Evolutionary conservation across 148 eudicot species (phyloP).

Genomic region (Cornus kousa): DNA sequence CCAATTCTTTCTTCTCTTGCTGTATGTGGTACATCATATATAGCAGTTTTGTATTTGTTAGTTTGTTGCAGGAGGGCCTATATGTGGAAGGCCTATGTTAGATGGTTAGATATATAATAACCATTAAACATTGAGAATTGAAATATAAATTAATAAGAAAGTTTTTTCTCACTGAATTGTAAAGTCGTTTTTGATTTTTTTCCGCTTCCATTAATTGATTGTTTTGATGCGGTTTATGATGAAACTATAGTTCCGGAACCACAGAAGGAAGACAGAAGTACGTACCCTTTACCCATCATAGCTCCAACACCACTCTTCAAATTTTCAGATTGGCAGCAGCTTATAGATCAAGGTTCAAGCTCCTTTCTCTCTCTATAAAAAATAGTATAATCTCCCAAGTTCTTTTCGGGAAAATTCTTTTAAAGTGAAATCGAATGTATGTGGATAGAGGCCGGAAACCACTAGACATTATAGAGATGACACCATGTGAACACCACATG

Average conservation of each 20-base stretch:
- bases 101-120: too few species aligned
- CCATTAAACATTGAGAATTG: not conserved
- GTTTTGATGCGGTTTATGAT: not conserved
- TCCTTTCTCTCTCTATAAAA: not conserved
- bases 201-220: not conserved
- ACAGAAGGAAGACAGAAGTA: slow-evolving; percentile 78
- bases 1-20: too few species aligned
- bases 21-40: too few species aligned
- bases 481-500: too few species aligned
- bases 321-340: slow-evolving; percentile 65
- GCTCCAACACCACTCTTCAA: slow-evolving; percentile 65
- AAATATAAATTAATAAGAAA: not conserved
- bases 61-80: not conserved
- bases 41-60: too few species aligned
- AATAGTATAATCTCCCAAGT: too few species aligned
- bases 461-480: too few species aligned
- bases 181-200: not conserved
- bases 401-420: too few species aligned
- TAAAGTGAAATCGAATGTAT: too few species aligned
- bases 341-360: slow-evolving; percentile 75
- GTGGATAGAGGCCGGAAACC: too few species aligned
- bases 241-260: slow-evolving; percentile 64
- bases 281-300: slow-evolving; percentile 67
- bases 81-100: not conserved
- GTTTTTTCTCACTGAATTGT: not conserved